Evolutionary conservation across 805 yeast species (phyloP).

Genomic region (Torulaspora delbrueckii): DNA sequence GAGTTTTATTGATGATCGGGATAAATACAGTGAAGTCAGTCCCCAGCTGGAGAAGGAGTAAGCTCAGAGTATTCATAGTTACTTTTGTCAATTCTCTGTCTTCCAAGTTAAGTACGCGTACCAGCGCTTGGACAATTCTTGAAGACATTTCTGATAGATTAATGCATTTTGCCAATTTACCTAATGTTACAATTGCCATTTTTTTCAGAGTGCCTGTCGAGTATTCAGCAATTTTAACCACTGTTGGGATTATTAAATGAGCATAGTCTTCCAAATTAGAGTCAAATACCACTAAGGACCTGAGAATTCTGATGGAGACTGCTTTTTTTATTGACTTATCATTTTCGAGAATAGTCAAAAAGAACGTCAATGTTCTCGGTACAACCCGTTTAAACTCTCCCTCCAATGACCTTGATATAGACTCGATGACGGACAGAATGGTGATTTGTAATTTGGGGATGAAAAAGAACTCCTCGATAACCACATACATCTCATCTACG

Average conservation of each 20-base stretch:
- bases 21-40: constrained; percentile 79
- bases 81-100: constrained; percentile 59
- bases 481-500: constrained; percentile 65
- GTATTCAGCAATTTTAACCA: constrained; percentile 74
- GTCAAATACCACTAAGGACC: constrained; percentile 82
- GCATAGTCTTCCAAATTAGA: constrained; percentile 82
- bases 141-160: constrained; percentile 83
- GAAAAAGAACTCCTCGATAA: constrained; percentile 69
- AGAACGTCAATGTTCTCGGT: constrained; percentile 68
- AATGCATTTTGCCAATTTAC: constrained; percentile 69
- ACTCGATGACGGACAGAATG: constrained; percentile 73
- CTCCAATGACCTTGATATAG: constrained; percentile 78
- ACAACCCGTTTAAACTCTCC: constrained; percentile 87
- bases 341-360: constrained; percentile 70
- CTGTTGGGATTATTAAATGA: constrained; percentile 80
- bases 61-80: constrained; percentile 73
- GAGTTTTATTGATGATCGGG: constrained; percentile 68
- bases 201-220: constrained; percentile 55
- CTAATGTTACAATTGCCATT: constrained; percentile 77
- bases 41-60: constrained; percentile 75
- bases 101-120: constrained; percentile 53
- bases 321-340: constrained; percentile 58
- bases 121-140: constrained; percentile 78
- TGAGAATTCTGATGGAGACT: constrained; percentile 67
- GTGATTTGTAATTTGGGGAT: constrained; percentile 65